Evolutionary conservation across 1,284 basidiomycete genomes (phyloP).

Genomic region (Apiotrichum montevideense): DNA sequence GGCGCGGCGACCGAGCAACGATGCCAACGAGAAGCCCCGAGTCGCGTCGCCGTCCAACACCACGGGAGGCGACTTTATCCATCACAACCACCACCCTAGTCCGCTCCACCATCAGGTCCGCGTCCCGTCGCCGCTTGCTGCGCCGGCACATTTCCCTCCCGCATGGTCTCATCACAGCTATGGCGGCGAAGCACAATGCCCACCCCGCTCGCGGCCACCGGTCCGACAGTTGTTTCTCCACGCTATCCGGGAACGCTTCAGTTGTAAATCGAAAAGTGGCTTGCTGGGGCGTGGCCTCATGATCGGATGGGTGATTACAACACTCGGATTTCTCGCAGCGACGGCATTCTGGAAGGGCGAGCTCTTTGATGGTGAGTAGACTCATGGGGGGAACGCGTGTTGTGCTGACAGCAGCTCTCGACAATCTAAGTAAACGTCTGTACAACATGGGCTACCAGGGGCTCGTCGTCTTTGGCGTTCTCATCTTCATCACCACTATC

Average conservation of each 20-base stretch:
- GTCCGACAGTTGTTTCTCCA: constrained; percentile 1
- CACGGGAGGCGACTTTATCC: neutral
- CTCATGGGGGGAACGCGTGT: neutral
- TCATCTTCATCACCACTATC: constrained; percentile 45
- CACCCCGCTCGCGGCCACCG: constrained; percentile 1
- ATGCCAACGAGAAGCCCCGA: constrained; percentile 6
- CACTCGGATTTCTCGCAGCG: constrained; percentile 34
- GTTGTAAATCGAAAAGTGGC: constrained; percentile 14
- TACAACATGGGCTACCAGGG: constrained; percentile 38
- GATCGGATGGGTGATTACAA: constrained; percentile 41
- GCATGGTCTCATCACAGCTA: constrained; percentile 7
- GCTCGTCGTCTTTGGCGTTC: constrained; percentile 41
- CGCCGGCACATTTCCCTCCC: constrained; percentile 8
- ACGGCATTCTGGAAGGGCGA: constrained; percentile 41
- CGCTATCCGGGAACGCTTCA: constrained; percentile 8
- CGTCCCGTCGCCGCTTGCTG: constrained; percentile 3
- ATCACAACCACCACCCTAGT: neutral
- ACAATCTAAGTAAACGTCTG: constrained; percentile 36
- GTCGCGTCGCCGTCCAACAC: neutral
- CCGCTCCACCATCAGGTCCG: neutral
- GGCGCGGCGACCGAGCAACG: constrained; percentile 1
- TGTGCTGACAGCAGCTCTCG: constrained; percentile 29
- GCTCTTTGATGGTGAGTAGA: constrained; percentile 37
- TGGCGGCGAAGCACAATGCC: constrained; percentile 3
- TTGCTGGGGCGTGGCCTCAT: constrained; percentile 34